Evolutionary conservation across 306 rosid genomes (phyloP), one percentile per base, ranked within the genome.

Genomic region (Myrica gale): DNA sequence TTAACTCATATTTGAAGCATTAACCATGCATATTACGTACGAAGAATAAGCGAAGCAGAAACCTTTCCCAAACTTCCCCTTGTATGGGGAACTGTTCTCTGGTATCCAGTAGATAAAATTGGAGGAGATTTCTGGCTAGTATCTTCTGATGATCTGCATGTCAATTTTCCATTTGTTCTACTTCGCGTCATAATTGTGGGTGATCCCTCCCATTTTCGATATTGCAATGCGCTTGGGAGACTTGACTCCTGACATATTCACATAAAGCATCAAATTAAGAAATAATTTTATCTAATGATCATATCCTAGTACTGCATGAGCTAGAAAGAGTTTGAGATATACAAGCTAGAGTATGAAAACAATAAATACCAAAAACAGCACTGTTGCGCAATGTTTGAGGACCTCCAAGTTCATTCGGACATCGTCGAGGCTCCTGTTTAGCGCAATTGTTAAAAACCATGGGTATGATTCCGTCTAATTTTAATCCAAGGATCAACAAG

Each of bases 351-450:
- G n/a, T 56, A 44, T 17, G 10, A 19, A 52, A 57, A 48, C 62
- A 8, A 71, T 72, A 8, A 82, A 53, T 84, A 95, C 99, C 97
- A 96, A 79, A 82, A 96, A 90, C 9, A 96, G 83, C 74, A 92
- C 99, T 1, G 98, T 96, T 17, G 99, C 99, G 69, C 99, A 96
- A 21, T 92, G 84, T 87, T 95, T 96, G 77, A 96, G 84, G 37
- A 96, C 98, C 86, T 96, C 99, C 85, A 96, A 82, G 77, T 96
- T 96, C 99, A 96, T 92, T n/a, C 99, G 89, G 73, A 92, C 99
- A 73, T 96, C 99, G 69, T 96, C 99, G 37, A 96, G 90, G 79
- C 99, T 96, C 86, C 99, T 94, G 88, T 66, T 43, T 71, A 42
- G 13, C 47, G 4, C 69, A 74, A 9, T 41, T 47, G 62, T 9